Percentiles rank a stretch among this genome's conserved stretches.
Evolutionary conservation across 768 basidiomycete genomes (phyloP).

Genomic region (Boletus fagicola): DNA sequence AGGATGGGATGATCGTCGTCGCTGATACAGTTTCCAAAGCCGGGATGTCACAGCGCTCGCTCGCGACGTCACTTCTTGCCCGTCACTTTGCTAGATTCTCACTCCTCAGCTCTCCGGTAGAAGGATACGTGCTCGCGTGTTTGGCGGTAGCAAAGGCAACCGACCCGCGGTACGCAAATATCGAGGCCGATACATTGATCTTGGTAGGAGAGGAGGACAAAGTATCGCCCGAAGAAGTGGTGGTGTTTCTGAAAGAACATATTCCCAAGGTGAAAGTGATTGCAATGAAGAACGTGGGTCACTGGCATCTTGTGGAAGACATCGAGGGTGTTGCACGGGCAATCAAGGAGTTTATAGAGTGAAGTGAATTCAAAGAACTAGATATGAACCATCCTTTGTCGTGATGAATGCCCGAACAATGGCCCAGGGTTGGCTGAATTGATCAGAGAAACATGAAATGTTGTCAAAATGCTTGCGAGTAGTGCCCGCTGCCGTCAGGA

Average conservation of each 20-base stretch:
- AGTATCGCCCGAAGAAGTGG: background rate
- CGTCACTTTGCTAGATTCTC: conserved; percentile 1
- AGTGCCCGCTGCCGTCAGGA: background rate
- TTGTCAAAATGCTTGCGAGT: background rate
- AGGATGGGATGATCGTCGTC: conserved; percentile 10
- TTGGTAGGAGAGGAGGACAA: conserved; percentile 4
- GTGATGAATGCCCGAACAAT: background rate
- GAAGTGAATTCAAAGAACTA: background rate
- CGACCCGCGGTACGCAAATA: background rate
- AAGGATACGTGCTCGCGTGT: conserved; percentile 3
- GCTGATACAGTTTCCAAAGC: conserved; percentile 1
- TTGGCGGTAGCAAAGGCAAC: background rate
- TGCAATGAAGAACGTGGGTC: background rate
- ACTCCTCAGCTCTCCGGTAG: background rate
- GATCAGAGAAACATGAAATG: background rate
- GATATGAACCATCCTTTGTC: background rate
- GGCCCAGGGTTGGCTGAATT: background rate
- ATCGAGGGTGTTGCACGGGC: conserved; percentile 1
- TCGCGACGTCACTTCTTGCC: background rate
- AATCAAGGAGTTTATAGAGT: background rate
- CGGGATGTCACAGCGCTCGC: conserved; percentile 4
- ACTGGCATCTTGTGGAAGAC: conserved; percentile 9
- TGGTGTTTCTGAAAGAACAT: conserved; percentile 1
- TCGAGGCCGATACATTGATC: conserved; percentile 3
- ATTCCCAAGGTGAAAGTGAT: background rate